Percentiles rank a stretch among this genome's conserved stretches.
Evolutionary conservation across 2,329 filamentous ascomycete species (phyloP).

Genomic region (Setomelanomma holmii): DNA sequence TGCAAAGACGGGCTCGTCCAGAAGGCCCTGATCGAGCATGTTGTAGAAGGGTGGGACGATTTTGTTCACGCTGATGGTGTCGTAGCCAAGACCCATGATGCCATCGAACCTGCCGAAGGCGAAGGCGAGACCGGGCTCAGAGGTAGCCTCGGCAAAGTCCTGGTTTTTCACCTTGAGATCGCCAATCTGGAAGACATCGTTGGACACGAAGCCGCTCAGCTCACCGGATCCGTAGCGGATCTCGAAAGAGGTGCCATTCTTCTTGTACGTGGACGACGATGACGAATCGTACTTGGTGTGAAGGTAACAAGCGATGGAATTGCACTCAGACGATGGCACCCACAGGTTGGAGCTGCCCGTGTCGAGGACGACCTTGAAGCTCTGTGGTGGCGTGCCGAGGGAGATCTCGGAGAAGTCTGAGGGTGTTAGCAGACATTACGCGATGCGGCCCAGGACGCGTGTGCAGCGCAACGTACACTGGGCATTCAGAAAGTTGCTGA

Average conservation of each 20-base stretch:
- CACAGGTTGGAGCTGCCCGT: slow-evolving; percentile 99
- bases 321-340: slow-evolving; percentile 90
- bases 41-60: slow-evolving; percentile 97
- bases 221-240: slow-evolving; percentile 96
- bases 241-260: slow-evolving; percentile 90
- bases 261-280: slow-evolving; percentile 86
- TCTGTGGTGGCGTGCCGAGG: slow-evolving; percentile 89
- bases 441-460: not conserved
- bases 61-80: slow-evolving; percentile 95
- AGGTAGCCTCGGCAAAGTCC: slow-evolving; percentile 95
- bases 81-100: slow-evolving; percentile 92
- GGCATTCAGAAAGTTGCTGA: slow-evolving; percentile 98
- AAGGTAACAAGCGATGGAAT: slow-evolving; percentile 96
- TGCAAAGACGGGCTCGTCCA: slow-evolving; percentile 92
- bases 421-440: slow-evolving; percentile 23
- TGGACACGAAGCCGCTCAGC: slow-evolving; percentile 90
- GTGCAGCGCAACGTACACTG: slow-evolving; percentile 75
- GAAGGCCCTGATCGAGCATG: slow-evolving; percentile 85
- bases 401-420: slow-evolving; percentile 95
- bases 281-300: slow-evolving; percentile 96
- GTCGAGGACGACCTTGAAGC: slow-evolving; percentile 98
- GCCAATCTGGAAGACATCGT: slow-evolving; percentile 85
- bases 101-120: slow-evolving; percentile 98
- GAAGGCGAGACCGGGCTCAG: slow-evolving; percentile 94
- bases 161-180: slow-evolving; percentile 88